phyloP scores from a whole-genome alignment of 306 rosid genomes.

The Corylus americana region DNA sequence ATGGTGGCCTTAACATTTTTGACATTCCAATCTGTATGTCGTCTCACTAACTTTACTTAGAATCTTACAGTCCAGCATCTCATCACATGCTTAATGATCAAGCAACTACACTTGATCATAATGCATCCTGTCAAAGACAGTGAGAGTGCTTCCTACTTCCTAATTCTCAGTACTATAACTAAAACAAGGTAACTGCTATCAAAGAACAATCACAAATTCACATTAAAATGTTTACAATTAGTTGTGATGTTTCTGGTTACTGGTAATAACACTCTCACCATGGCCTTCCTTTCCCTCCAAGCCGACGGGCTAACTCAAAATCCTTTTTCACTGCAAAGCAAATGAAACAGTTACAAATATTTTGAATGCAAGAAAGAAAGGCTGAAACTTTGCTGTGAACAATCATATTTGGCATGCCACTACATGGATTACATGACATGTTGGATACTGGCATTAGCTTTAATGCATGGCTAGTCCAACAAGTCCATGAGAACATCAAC shows the following conservation, averaged over 20 bases:
- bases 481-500: background rate
- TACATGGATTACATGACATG: background rate
- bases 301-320: conserved; percentile 83
- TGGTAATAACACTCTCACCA: conserved; percentile 45
- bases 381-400: background rate
- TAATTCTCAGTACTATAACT: conserved; percentile 6
- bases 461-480: background rate
- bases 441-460: background rate
- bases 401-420: background rate
- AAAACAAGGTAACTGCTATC: conserved; percentile 12
- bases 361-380: background rate
- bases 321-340: conserved; percentile 80
- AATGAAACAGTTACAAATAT: conserved; percentile 9
- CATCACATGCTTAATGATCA: background rate
- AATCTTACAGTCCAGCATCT: background rate
- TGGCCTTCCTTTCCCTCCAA: conserved; percentile 67
- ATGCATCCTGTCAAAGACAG: background rate
- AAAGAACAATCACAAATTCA: conserved; percentile 17
- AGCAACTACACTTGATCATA: background rate
- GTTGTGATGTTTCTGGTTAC: conserved; percentile 7
- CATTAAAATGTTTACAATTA: conserved; percentile 20
- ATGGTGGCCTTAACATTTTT: background rate
- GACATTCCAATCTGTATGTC: background rate
- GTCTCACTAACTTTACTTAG: background rate
- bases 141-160: conserved; percentile 24